Evolutionary conservation across 1,284 basidiomycete species (phyloP).

Genomic region (Cryptococcus jaspeensis): DNA sequence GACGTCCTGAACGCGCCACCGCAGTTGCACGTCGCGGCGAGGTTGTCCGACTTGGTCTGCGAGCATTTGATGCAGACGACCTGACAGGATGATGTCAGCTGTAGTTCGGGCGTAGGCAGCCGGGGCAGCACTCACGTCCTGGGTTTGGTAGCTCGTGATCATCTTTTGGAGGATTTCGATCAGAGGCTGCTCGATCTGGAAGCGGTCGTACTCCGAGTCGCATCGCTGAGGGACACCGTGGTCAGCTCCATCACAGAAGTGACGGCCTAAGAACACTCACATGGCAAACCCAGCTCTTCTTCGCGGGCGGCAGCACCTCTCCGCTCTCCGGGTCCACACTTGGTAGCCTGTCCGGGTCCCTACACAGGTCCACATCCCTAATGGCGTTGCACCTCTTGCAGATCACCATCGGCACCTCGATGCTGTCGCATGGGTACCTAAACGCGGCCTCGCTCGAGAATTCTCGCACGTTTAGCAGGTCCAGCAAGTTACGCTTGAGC

Average conservation of each 20-base stretch:
- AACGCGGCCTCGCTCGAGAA: constrained; percentile 82
- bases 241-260: background rate
- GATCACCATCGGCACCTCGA: constrained; percentile 82
- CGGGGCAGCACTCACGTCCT: constrained; percentile 64
- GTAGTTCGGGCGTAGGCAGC: background rate
- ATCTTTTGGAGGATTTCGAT: constrained; percentile 72
- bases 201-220: constrained; percentile 81
- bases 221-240: constrained; percentile 56
- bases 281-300: constrained; percentile 50
- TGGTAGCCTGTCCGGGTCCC: constrained; percentile 83
- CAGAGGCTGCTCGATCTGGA: constrained; percentile 79
- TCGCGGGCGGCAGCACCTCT: constrained; percentile 48
- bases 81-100: constrained; percentile 15
- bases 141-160: constrained; percentile 76
- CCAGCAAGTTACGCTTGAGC: constrained; percentile 83
- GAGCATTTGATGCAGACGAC: constrained; percentile 75
- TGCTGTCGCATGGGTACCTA: constrained; percentile 88
- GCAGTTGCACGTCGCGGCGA: constrained; percentile 81
- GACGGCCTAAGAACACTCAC: constrained; percentile 23
- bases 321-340: constrained; percentile 36
- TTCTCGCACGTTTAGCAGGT: constrained; percentile 82
- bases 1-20: constrained; percentile 78
- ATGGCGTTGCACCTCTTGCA: constrained; percentile 87
- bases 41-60: constrained; percentile 81
- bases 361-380: constrained; percentile 90